Conservation (phyloP, 2,329 filamentous ascomycete species). For the Exophiala xenobiotica region DNA sequence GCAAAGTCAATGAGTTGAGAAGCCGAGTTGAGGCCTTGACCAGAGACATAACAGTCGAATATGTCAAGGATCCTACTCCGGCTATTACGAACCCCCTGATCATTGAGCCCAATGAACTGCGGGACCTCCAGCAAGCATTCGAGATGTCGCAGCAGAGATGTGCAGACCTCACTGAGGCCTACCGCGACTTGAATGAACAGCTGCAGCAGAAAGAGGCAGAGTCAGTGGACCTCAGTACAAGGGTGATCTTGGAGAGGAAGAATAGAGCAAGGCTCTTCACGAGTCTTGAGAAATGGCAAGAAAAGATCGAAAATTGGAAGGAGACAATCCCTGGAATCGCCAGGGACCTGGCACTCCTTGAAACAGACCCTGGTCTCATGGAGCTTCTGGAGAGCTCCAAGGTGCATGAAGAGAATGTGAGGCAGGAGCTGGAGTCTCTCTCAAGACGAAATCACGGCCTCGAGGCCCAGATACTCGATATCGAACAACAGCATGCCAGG, state of each 20-base stretch:
- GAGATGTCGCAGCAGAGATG: slow-evolving; percentile 8
- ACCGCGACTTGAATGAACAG: neutral
- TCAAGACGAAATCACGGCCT: neutral
- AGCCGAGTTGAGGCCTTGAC: too few species aligned
- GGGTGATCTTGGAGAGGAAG: neutral
- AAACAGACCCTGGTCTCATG: neutral
- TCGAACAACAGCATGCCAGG: neutral
- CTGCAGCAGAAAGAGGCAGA: slow-evolving; percentile 3
- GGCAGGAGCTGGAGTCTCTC: neutral
- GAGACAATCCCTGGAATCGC: slow-evolving; percentile 1
- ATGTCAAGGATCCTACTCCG: slow-evolving; percentile 6
- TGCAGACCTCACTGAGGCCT: too few species aligned
- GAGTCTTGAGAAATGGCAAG: slow-evolving; percentile 3
- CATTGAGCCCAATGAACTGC: slow-evolving; percentile 11
- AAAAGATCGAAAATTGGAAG: slow-evolving; percentile 8
- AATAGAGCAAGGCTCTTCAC: slow-evolving; percentile 1
- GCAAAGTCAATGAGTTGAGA: neutral
- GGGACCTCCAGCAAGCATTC: slow-evolving; percentile 9
- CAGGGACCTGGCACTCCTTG: neutral
- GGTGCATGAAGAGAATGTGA: neutral
- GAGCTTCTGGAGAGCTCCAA: neutral
- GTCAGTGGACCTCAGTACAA: neutral
- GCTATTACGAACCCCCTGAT: neutral
- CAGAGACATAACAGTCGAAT: neutral
- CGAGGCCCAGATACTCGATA: neutral